phyloP scores from a whole-genome alignment of 1,139 yeast genomes.

The Sugiyamaella neomexicana region DNA sequence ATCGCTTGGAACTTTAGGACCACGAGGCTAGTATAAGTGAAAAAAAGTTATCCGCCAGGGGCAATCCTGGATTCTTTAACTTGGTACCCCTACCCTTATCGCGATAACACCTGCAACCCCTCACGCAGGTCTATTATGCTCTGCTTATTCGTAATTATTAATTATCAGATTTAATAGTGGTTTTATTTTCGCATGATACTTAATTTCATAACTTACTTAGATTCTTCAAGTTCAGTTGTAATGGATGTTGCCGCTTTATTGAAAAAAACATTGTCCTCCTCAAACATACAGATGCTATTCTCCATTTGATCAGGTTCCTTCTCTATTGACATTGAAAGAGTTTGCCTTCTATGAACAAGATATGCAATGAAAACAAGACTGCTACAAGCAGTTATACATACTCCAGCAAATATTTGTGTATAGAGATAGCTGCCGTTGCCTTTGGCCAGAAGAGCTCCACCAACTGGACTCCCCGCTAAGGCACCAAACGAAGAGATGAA shows the following conservation, averaged over 20 bases:
- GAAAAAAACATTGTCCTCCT: background rate
- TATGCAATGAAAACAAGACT: constrained; percentile 67
- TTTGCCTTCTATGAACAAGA: constrained; percentile 2
- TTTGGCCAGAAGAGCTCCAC: constrained; percentile 47
- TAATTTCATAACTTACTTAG: too few relatives aligned
- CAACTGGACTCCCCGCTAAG: constrained; percentile 53
- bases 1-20: too few relatives aligned
- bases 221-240: background rate
- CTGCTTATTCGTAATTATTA: too few relatives aligned
- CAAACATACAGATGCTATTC: background rate
- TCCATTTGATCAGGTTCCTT: background rate
- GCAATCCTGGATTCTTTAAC: too few relatives aligned
- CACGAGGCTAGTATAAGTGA: too few relatives aligned
- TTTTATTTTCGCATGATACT: too few relatives aligned
- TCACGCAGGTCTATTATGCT: too few relatives aligned
- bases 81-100: constrained; percentile 3
- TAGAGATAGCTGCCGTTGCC: constrained; percentile 26
- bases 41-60: too few relatives aligned
- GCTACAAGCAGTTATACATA: constrained; percentile 19
- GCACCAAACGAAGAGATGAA: constrained; percentile 55
- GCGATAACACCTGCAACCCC: background rate
- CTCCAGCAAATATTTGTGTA: constrained; percentile 30
- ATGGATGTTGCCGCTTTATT: background rate
- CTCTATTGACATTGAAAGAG: background rate
- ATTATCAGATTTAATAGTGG: too few relatives aligned